Conservation (phyloP, 345 rosid species). For the Citrus inodora region DNA sequence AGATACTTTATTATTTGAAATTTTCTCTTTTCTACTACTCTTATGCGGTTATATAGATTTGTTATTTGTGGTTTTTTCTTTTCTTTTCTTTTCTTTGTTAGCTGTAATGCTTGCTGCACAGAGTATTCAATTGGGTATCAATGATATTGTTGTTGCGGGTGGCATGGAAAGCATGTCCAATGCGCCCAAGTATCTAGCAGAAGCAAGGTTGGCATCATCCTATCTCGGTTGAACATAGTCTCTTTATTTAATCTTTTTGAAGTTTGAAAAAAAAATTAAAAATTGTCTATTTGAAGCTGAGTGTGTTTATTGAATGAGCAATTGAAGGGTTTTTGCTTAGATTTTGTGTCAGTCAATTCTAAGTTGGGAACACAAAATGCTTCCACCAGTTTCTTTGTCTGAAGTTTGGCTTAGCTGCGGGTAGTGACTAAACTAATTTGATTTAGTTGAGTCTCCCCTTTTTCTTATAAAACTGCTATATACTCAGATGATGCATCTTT, state of each 20-base stretch:
- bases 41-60: background rate
- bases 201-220: conserved; percentile 56
- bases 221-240: background rate
- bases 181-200: conserved; percentile 83
- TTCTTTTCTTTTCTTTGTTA: conserved; percentile 17
- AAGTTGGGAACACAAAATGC: background rate
- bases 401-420: background rate
- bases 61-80: background rate
- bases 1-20: background rate
- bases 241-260: background rate
- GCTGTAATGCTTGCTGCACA: conserved; percentile 92
- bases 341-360: background rate
- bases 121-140: conserved; percentile 70
- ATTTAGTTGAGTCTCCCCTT: no score
- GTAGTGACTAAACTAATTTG: background rate
- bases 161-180: conserved; percentile 99
- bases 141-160: conserved; percentile 88
- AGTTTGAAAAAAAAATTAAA: background rate
- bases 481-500: background rate
- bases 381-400: background rate
- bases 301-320: background rate
- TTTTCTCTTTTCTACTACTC: background rate
- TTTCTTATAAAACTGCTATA: background rate
- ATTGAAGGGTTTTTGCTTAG: conserved; percentile 5
- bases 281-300: background rate